Base-by-base conservation (phyloP, 768 basidiomycete species). In the Lactifluus volemus region DNA sequence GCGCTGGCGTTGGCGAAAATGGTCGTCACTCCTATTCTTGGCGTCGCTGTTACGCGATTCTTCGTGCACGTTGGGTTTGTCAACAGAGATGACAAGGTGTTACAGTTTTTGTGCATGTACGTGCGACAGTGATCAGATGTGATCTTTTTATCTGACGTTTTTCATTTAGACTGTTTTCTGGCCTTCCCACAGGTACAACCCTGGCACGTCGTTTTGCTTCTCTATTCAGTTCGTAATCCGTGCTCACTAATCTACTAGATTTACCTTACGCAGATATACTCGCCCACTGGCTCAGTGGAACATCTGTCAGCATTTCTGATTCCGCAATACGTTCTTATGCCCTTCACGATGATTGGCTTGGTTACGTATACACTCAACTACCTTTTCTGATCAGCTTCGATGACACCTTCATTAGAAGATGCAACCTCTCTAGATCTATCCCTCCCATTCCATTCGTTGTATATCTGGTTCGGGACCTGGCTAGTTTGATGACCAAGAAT, bases 51-150 rank as follows among this genome's bases (percentile, higher is more conserved):
- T 21, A 64, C 59, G 1, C 80, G 76, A 11, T 79, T 76, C 5
- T 70, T 88, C n/a, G 78, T 78, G 15, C 70, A 67, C 2, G 70
- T 63, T 0, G 80, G 80, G 1, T 47, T 87, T 7, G 79, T 87
- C 19, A 65, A 76, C 5, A 66, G 67, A 56, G 74, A 81, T 0
- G 79, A 88, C 64, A 81, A 81, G 39, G 82, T 88, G 0, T 68
- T 88, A 19, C 76, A 78, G 62, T 85, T 88, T 56, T 80, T 87
- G 15, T 84, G 83, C 80, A 83, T 88, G 85, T 86, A 58, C 68
- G 85, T 74, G 4, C 36, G 63, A 50, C 29, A 64, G 0, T 78
- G 78, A 1, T 36, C 84, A 5, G 79, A 85, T 65, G 65, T 54
- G 73, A 79, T 0, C 77, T 85, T 63, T 85, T 0, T 67, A 85